phyloP scores from a whole-genome alignment of 257 asterid species.

The Solanum chmielewskii region DNA sequence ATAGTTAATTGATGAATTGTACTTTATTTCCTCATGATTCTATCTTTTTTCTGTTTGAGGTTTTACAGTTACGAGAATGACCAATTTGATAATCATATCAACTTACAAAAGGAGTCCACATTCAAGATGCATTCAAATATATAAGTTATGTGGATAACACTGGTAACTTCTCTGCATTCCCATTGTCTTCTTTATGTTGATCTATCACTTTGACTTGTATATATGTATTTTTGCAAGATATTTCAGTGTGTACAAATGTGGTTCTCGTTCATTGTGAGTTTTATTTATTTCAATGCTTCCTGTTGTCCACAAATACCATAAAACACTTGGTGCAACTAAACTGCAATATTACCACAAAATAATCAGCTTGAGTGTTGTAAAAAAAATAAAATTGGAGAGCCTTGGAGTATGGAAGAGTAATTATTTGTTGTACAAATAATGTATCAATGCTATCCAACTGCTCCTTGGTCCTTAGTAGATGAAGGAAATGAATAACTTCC shows the following conservation, averaged over 20 bases:
- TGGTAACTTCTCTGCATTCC: background rate
- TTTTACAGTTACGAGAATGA: background rate
- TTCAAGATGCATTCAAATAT: background rate
- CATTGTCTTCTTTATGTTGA: background rate
- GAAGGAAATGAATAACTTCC: too few species aligned
- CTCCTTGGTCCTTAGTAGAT: too few species aligned
- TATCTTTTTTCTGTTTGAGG: background rate
- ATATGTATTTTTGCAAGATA: background rate
- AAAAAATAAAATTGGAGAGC: background rate
- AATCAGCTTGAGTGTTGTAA: background rate
- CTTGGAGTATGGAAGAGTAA: too few species aligned
- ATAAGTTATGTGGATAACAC: background rate
- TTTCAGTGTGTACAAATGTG: background rate
- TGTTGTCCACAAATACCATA: background rate
- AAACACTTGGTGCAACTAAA: background rate
- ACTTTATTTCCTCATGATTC: background rate
- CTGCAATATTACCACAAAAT: background rate
- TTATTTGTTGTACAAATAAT: too few species aligned
- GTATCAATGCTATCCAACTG: too few species aligned
- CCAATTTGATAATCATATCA: background rate
- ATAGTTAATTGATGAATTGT: constrained; percentile 5
- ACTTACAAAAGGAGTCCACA: background rate
- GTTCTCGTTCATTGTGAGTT: background rate
- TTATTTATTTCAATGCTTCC: background rate
- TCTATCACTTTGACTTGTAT: background rate